These are phyloP conservation scores for Boletales sp. DNA, from an alignment of 768 basidiomycete species.

Conservation along the genomic window DNA sequence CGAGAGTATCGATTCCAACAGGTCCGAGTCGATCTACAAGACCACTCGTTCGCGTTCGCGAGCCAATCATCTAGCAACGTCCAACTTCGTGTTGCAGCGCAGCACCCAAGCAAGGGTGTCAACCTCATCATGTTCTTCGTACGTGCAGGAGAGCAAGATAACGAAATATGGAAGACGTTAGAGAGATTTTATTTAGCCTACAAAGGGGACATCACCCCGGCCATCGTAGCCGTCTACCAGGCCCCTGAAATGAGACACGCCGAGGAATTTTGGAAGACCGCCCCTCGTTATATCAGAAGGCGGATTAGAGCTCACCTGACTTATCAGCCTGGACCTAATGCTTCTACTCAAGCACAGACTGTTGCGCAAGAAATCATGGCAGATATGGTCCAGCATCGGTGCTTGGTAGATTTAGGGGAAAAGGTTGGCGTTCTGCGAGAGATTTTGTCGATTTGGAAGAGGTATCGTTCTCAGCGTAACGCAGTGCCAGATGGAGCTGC, in stretches of 20 bases:
- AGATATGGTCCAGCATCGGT: conserved; percentile 10
- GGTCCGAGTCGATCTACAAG: conserved; percentile 8
- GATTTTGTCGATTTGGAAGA: conserved; percentile 18
- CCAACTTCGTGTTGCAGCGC: not conserved
- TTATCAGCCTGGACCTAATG: conserved; percentile 10
- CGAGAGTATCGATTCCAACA: conserved; percentile 14
- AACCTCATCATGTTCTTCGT: conserved; percentile 17
- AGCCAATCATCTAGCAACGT: not conserved
- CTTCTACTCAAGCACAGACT: conserved; percentile 4
- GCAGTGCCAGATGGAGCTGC: not conserved
- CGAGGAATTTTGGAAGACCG: conserved; percentile 9
- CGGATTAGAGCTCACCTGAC: conserved; percentile 7
- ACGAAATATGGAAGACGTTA: conserved; percentile 12
- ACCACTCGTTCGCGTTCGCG: not conserved
- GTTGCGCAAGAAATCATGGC: conserved; percentile 9
- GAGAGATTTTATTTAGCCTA: conserved; percentile 12
- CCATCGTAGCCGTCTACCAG: conserved; percentile 15
- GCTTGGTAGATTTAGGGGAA: conserved; percentile 14
- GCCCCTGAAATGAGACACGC: conserved; percentile 6
- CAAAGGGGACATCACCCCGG: conserved; percentile 12
- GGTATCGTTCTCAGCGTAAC: conserved; percentile 14
- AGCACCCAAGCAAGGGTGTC: conserved; percentile 2
- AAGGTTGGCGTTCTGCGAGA: conserved; percentile 12
- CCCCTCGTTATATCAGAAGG: conserved; percentile 8
- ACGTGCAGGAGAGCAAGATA: not conserved